phyloP scores from a whole-genome alignment of 116 monocot species.

The Papilionanthe hybrid region DNA sequence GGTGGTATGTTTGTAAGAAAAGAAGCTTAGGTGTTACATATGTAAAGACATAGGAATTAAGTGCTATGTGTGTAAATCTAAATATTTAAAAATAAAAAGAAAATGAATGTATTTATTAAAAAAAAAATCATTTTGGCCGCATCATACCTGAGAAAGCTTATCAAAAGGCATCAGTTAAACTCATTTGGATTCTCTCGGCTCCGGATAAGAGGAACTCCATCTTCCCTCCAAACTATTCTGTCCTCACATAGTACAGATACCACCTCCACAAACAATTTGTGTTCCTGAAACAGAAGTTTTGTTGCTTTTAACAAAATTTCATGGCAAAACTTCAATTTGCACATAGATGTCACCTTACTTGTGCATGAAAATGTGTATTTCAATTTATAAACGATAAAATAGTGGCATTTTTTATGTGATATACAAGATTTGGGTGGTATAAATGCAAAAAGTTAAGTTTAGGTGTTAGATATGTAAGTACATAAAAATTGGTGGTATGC shows the following conservation, averaged over 20 bases:
- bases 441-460: too few species aligned
- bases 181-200: constrained; percentile 55
- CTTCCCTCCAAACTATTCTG: constrained; percentile 82
- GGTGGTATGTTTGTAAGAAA: too few species aligned
- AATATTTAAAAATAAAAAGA: not conserved
- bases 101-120: not conserved
- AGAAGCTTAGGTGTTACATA: too few species aligned
- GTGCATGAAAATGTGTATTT: too few species aligned
- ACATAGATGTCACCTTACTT: too few species aligned
- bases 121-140: not conserved
- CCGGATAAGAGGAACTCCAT: constrained; percentile 80
- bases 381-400: too few species aligned
- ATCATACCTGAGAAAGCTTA: not conserved
- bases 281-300: constrained; percentile 50
- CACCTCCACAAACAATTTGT: constrained; percentile 61
- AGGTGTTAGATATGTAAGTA: too few species aligned
- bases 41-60: too few species aligned
- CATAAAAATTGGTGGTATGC: too few species aligned
- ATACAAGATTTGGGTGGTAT: too few species aligned
- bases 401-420: too few species aligned
- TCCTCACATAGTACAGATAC: constrained; percentile 84
- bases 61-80: not conserved
- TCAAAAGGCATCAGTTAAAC: constrained; percentile 9
- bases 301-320: not conserved
- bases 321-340: not conserved